phyloP scores from a whole-genome alignment of 139 green algal species.

The Bryopsis sp. region DNA sequence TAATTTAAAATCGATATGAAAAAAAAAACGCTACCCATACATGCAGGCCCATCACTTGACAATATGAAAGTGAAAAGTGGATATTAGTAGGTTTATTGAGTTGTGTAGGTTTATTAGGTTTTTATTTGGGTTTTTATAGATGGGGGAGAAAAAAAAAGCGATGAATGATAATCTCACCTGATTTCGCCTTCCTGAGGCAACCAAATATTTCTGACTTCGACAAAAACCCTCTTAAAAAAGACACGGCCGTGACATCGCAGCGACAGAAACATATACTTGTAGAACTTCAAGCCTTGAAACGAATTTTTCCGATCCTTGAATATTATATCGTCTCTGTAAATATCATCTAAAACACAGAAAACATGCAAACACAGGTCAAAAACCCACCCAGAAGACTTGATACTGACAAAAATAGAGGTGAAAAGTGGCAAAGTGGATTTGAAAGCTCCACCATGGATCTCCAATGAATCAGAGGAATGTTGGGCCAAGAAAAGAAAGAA shows the following conservation, averaged over 20 bases:
- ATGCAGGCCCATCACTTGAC: background rate
- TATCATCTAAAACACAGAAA: conserved; percentile 44
- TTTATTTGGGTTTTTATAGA: conserved; percentile 85
- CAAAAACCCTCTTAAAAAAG: conserved; percentile 76
- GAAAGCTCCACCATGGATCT: too few relatives aligned
- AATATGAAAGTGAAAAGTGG: background rate
- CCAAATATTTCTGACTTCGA: conserved; percentile 87
- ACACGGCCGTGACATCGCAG: conserved; percentile 79
- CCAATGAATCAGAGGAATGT: too few relatives aligned
- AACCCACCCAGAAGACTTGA: background rate
- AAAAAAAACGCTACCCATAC: background rate
- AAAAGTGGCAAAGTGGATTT: conserved; percentile 1
- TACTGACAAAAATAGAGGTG: background rate
- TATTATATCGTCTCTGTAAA: conserved; percentile 85
- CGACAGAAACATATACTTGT: conserved; percentile 85
- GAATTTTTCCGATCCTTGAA: conserved; percentile 78
- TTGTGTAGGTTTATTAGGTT: conserved; percentile 62
- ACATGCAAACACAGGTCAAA: conserved; percentile 7
- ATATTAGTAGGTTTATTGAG: background rate
- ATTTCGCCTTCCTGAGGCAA: conserved; percentile 32
- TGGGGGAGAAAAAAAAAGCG: conserved; percentile 70
- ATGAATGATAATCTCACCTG: conserved; percentile 60
- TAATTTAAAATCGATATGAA: background rate
- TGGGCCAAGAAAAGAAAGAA: too few relatives aligned
- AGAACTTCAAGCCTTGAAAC: conserved; percentile 80